A percentile compares a stretch with the other conserved stretches of the same genome.
Conservation (phyloP, 2,329 filamentous ascomycete species). For the Penicillium nordicum region DNA sequence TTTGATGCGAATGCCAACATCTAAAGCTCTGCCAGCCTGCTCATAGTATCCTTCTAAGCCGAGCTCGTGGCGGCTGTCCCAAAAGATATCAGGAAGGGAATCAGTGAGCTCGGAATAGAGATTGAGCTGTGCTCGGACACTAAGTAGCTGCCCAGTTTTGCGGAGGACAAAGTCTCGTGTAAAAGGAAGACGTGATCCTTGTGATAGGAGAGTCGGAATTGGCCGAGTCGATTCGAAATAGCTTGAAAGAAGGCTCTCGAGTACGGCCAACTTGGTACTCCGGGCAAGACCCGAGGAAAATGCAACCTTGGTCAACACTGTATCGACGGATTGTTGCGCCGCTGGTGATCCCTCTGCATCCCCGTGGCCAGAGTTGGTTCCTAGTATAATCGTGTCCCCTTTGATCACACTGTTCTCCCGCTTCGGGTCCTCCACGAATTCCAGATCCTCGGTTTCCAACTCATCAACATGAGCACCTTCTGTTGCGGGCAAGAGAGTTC, state of each 20-base stretch:
- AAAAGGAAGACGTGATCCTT: constrained; percentile 61
- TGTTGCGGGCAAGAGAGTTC: constrained; percentile 71
- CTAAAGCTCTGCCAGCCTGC: constrained; percentile 81
- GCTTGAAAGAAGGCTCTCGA: constrained; percentile 75
- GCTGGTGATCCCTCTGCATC: constrained; percentile 20
- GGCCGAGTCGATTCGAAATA: constrained; percentile 84
- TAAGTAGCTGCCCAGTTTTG: constrained; percentile 89
- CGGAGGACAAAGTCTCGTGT: constrained; percentile 77
- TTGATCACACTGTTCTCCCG: constrained; percentile 73
- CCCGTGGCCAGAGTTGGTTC: constrained; percentile 57
- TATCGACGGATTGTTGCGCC: constrained; percentile 48
- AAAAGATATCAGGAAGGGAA: constrained; percentile 91
- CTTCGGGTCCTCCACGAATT: constrained; percentile 72
- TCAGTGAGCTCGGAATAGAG: constrained; percentile 97
- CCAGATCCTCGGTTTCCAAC: constrained; percentile 83
- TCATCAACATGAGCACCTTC: constrained; percentile 67
- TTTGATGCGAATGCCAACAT: constrained; percentile 87
- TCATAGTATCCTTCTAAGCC: constrained; percentile 94
- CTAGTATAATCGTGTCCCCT: constrained; percentile 84
- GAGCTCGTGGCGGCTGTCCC: constrained; percentile 85
- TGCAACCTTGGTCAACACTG: constrained; percentile 85
- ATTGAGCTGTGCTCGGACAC: constrained; percentile 86
- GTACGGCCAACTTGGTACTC: constrained; percentile 87
- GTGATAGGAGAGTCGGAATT: constrained; percentile 75
- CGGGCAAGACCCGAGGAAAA: constrained; percentile 92